Evolutionary conservation across 768 basidiomycete species (phyloP).

Genomic region (Gloeopeniophorella convolvens): DNA sequence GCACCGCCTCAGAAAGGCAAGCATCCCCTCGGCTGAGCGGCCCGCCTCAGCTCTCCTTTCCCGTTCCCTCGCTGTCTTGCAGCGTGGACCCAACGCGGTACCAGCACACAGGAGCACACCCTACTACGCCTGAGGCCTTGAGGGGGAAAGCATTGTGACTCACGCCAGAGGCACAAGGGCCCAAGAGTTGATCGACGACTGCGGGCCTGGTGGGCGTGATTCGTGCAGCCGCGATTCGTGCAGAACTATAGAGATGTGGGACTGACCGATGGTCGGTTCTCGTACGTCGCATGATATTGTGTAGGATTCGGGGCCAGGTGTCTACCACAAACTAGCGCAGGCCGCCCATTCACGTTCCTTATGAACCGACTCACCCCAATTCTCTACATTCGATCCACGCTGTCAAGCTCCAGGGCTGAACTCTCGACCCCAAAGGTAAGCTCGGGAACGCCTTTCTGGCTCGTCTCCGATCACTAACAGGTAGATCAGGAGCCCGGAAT

Average conservation of each 20-base stretch:
- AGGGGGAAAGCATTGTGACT: too few species aligned
- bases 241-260: too few species aligned
- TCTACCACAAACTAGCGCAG: neutral
- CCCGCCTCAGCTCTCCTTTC: constrained; percentile 1
- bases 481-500: neutral
- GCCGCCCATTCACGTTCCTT: neutral
- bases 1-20: neutral
- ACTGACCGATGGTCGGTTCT: too few species aligned
- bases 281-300: too few species aligned
- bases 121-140: too few species aligned
- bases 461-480: neutral
- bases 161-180: too few species aligned
- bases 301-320: neutral
- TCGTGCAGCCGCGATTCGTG: too few species aligned
- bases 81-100: too few species aligned
- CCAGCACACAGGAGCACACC: too few species aligned
- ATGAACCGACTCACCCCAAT: constrained; percentile 14
- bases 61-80: too few species aligned
- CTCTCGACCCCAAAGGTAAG: neutral
- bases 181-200: too few species aligned
- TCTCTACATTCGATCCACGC: constrained; percentile 15
- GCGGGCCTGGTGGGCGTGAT: too few species aligned
- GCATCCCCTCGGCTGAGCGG: constrained; percentile 6
- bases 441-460: neutral
- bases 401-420: constrained; percentile 1